Evolutionary conservation across 345 rosid genomes (phyloP).

Genomic region (Citrus hindsii): DNA sequence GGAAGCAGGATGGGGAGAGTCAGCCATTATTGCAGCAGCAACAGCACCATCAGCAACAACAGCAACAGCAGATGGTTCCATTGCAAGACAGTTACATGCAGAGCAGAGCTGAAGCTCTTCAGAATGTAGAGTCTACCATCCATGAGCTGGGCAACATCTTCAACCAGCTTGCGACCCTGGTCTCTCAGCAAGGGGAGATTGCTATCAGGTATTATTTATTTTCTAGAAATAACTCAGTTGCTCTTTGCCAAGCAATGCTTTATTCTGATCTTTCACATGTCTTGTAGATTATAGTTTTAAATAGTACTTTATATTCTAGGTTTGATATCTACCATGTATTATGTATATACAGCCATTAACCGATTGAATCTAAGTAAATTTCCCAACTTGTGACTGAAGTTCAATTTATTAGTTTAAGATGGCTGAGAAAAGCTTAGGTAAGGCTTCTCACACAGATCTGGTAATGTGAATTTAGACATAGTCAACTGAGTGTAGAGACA

Average conservation of each 20-base stretch:
- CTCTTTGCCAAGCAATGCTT: background rate
- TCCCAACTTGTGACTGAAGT: background rate
- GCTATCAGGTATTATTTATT: constrained; percentile 46
- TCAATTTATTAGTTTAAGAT: background rate
- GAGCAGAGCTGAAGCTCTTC: constrained; percentile 72
- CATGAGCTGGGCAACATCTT: constrained; percentile 57
- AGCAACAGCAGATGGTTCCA: constrained; percentile 60
- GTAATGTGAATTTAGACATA: background rate
- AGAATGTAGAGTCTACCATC: constrained; percentile 63
- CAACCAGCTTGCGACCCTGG: constrained; percentile 57
- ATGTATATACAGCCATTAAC: background rate
- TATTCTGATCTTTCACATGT: background rate
- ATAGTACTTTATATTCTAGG: background rate
- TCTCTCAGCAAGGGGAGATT: constrained; percentile 67
- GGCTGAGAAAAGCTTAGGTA: background rate
- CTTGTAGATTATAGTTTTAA: background rate
- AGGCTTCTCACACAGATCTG: background rate
- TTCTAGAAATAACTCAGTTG: background rate
- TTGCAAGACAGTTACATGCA: constrained; percentile 67
- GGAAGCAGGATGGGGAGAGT: constrained; percentile 53
- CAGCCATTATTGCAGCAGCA: constrained; percentile 46
- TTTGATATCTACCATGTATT: background rate
- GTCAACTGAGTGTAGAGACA: background rate
- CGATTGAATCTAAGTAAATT: background rate
- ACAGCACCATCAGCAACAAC: constrained; percentile 40